phyloP scores from a whole-genome alignment of 108 stramenopile species.

The Conticribra guillardii region DNA sequence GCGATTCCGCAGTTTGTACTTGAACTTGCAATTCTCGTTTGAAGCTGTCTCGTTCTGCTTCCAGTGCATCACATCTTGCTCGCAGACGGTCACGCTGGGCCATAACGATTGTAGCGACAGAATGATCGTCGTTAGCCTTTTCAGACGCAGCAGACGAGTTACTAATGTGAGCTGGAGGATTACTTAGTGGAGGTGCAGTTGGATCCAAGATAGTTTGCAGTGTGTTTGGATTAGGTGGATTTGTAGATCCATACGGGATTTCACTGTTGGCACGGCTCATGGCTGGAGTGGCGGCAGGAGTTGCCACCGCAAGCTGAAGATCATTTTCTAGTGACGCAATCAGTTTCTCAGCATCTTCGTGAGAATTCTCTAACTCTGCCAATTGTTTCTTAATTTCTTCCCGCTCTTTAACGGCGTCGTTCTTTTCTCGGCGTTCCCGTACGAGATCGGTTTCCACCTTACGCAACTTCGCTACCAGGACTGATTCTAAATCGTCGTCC shows the following conservation, averaged over 20 bases:
- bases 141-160: slow-evolving; percentile 41
- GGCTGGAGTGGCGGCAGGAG: slow-evolving; percentile 36
- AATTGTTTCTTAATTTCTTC: slow-evolving; percentile 53
- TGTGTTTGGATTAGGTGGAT: slow-evolving; percentile 53
- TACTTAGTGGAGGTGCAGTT: slow-evolving; percentile 42
- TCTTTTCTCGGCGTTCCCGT: slow-evolving; percentile 66
- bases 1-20: slow-evolving; percentile 72
- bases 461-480: slow-evolving; percentile 76
- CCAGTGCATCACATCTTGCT: slow-evolving; percentile 76
- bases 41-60: slow-evolving; percentile 88
- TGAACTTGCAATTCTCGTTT: slow-evolving; percentile 86
- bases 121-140: slow-evolving; percentile 82
- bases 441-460: slow-evolving; percentile 87
- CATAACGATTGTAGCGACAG: slow-evolving; percentile 91
- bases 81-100: slow-evolving; percentile 85
- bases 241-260: slow-evolving; percentile 20
- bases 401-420: slow-evolving; percentile 47
- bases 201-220: slow-evolving; percentile 78
- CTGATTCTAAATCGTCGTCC: slow-evolving; percentile 82
- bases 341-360: slow-evolving; percentile 68
- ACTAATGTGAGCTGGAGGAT: slow-evolving; percentile 24
- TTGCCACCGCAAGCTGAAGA: slow-evolving; percentile 71
- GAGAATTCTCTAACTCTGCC: slow-evolving; percentile 53
- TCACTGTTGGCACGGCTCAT: slow-evolving; percentile 25
- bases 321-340: slow-evolving; percentile 78